Evolutionary conservation across 106 monocot genomes (phyloP), one percentile per base, ranked within the genome.

Genomic region (Xerophyta viscosa): DNA sequence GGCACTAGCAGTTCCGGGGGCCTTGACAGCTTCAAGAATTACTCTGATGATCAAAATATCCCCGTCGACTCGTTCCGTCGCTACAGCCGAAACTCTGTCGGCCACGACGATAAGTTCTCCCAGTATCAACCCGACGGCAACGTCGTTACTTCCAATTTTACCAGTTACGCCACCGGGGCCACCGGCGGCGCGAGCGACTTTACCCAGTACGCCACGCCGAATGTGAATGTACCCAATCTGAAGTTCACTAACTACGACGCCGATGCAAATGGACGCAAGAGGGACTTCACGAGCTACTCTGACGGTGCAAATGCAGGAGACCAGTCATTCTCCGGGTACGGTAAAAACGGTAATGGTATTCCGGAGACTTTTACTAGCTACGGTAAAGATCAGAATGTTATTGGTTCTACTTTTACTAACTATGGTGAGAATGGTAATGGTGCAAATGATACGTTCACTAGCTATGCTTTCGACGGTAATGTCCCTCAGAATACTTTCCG

Each of bases 141-240:
- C 57, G 74, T 86, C 27, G 78, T 67, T 48, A 86, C 86, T 48
- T n/a, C 71, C 43, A 98, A 98, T 69, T 90, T 98, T 86, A 86
- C 90, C 54, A 64, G 63, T n/a, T 98, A 98, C 66, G 82, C 61
- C 62, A 31, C 70, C 58, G 30, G 44, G 46, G 62, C 84, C 20
- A 56, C 51, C 14, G 85, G 76, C 37, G 98, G 86, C 22, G 8
- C 56, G 11, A 84, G 76, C 37, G 98, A 79, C 26, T 7, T 75
- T 43, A 68, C 68, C 24, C 48, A 57, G 3, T 98, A 90, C 65
- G 7, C 62, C 23, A 67, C 50, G 56, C 43, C 24, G 5, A 19
- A 23, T n/a, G n/a, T 64, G 52, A 88, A 96, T 61, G 68, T 60
- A 28, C 81, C 78, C 6, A 28, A 67, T 42, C 69, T 81, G 29